phyloP scores from a whole-genome alignment of 2,329 filamentous ascomycete species.

The Trichoderma sp. region DNA sequence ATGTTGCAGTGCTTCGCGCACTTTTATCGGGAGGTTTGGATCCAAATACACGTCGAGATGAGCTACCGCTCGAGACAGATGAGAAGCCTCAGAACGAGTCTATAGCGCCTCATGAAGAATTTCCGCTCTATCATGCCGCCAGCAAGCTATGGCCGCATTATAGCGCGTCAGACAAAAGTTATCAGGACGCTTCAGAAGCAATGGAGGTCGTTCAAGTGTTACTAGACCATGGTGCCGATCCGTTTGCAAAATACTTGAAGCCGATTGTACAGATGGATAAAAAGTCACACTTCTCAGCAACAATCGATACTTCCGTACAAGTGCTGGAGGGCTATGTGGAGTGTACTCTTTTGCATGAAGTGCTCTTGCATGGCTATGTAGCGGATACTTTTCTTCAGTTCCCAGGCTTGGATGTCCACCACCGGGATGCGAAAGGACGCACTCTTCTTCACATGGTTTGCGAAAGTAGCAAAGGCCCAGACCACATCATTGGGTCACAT shows the following conservation, averaged over 20 bases:
- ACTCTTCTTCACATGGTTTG: conserved; percentile 35
- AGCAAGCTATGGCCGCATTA: background rate
- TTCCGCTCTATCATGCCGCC: conserved; percentile 26
- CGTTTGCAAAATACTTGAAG: conserved; percentile 28
- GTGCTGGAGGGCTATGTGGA: conserved; percentile 20
- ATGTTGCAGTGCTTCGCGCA: conserved; percentile 14
- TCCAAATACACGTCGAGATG: conserved; percentile 24
- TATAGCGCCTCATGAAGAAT: conserved; percentile 14
- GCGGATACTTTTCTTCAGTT: conserved; percentile 29
- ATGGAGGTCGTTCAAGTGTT: conserved; percentile 27
- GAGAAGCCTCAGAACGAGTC: background rate
- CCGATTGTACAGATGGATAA: background rate
- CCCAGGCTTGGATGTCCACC: conserved; percentile 30
- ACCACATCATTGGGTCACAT: conserved; percentile 18
- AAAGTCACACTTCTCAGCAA: fast-evolving
- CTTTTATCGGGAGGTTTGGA: conserved; percentile 27
- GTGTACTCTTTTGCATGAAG: conserved; percentile 30
- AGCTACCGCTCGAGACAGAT: background rate
- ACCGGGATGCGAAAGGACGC: conserved; percentile 31
- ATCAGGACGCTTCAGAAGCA: background rate
- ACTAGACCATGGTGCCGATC: conserved; percentile 34
- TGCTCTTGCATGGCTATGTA: conserved; percentile 23
- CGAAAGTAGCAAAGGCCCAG: conserved; percentile 4
- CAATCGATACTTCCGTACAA: background rate
- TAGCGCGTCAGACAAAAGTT: background rate